Evolutionary conservation across 1,284 basidiomycete species (phyloP), one percentile per base, ranked within the genome.

Genomic region (Xerocomus cyaneibrunnescens): DNA sequence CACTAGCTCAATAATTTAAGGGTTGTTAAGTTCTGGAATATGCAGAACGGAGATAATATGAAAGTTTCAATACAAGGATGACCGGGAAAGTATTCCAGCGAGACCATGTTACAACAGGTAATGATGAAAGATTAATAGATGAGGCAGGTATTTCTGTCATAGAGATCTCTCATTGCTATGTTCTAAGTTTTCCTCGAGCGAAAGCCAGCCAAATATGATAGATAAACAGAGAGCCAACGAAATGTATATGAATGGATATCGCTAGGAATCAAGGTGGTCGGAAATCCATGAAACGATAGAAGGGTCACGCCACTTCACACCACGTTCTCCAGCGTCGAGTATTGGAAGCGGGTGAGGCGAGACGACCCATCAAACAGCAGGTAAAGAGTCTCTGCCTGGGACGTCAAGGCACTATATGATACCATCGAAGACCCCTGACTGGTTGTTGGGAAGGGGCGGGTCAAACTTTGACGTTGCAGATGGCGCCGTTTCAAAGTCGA

Each of bases 281-380:
- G 42, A 17, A n/a, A 28, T n/a, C 16, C 28, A 16, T 0, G 17
- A 50, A 30, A 28, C 2, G 3, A 17, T 21, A 14, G 36, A 41
- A 30, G 8, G 30, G 45, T 2, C 21, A 34, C 14, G 22, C 5
- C 22, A 13, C 32, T 4, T 45, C 68, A 21, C 37, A 64, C 68
- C 57, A 57, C 49, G 16, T 50, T 43, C 5, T 37, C 49, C 7
- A 48, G 23, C 2, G 35, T 28, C 32, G 56, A 48, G 13, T 64
- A 56, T 54, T 32, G 54, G 27, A 62, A 64, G 19, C 55, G 60
- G 22, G 51, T 64, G 35, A 69, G 65, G 30, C 68, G 64, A 2
- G 74, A 74, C 21, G 76, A 76, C 3, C 75, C 76, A 25, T 77
- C 76, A 47, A 77, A 78, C 31, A 76, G 44, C 50, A 72, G 67